These are phyloP conservation scores for Helianthus annuus DNA, from an alignment of 129 eudicot genomes.

Conservation along the genomic window HanXRQr2.0-SUNRISE NC_035447.2:168764481-168764980, in stretches of 20 bases:
- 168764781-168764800: constrained; percentile 72
- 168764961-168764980: not conserved
- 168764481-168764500: too few species aligned
- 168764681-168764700: constrained; percentile 85
- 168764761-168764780: constrained; percentile 72
- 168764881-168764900: constrained; percentile 37
- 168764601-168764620: not conserved
- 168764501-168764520: too few species aligned
- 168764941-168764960: not conserved
- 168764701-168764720: constrained; percentile 78
- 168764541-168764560: constrained; percentile 2
- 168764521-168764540: not conserved
- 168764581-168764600: constrained; percentile 62
- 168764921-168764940: not conserved
- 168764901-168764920: not conserved
- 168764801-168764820: constrained; percentile 77
- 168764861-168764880: constrained; percentile 72
- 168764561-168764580: constrained; percentile 72
- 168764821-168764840: constrained; percentile 80
- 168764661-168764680: not conserved
- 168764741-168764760: constrained; percentile 80
- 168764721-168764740: constrained; percentile 85
- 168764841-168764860: constrained; percentile 57
- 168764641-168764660: not conserved
- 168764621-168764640: not conserved